Evolutionary conservation across 169 alveolate species (phyloP).

Genomic region (Eimeria falciformis): DNA sequence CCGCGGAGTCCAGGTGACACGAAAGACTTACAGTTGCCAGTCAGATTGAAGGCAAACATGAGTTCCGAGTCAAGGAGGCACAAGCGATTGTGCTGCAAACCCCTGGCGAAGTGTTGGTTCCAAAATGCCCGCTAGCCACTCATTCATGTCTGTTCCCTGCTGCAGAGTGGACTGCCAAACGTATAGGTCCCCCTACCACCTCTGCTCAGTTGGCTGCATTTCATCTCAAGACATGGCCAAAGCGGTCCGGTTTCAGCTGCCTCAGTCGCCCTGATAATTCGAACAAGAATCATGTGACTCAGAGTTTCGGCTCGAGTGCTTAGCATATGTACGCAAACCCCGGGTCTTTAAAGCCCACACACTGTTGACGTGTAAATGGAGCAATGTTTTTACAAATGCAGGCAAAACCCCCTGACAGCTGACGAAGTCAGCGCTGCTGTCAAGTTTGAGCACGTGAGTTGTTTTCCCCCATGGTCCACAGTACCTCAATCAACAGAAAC

Average conservation of each 20-base stretch:
- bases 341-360: neutral
- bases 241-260: neutral
- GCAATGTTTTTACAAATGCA: neutral
- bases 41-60: neutral
- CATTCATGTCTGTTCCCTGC: neutral
- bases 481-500: neutral
- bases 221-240: constrained; percentile 51
- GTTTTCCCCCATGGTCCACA: neutral
- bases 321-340: no score
- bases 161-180: neutral
- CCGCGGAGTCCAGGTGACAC: neutral
- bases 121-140: neutral
- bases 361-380: neutral
- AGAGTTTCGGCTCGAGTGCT: neutral
- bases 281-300: neutral
- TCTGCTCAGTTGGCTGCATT: constrained; percentile 38
- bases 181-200: neutral
- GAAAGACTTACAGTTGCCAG: neutral
- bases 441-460: constrained; percentile 40
- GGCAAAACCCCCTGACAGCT: constrained; percentile 27
- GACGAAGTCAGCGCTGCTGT: constrained; percentile 23
- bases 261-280: neutral
- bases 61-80: no score
- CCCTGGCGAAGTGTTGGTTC: no score
- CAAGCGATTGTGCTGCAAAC: no score